Evolutionary conservation across 1,284 basidiomycete species (phyloP).

Genomic region (Lignosus rhinocerotis): DNA sequence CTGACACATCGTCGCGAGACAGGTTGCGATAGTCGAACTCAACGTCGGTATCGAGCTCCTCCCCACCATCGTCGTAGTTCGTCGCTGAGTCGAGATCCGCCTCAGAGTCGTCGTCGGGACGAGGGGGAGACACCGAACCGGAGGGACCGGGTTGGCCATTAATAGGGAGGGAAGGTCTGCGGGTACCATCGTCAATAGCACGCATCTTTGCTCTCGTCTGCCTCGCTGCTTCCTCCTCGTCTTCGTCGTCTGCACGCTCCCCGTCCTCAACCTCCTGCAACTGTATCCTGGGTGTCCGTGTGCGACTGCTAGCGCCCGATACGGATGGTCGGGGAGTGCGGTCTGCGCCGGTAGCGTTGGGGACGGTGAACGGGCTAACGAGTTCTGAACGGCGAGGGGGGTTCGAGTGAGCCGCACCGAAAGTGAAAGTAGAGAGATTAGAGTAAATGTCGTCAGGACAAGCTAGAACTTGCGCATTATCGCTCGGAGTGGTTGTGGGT

Average conservation of each 20-base stretch:
- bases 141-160: conserved; percentile 29
- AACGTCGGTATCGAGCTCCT: conserved; percentile 41
- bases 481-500: conserved; percentile 3
- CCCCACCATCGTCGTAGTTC: conserved; percentile 17
- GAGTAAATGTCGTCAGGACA: conserved; percentile 39
- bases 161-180: conserved; percentile 46
- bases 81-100: conserved; percentile 25
- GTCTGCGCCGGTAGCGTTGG: conserved; percentile 29
- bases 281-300: conserved; percentile 21
- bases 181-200: conserved; percentile 46
- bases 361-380: conserved; percentile 34
- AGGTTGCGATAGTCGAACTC: conserved; percentile 34
- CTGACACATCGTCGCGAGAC: conserved; percentile 33
- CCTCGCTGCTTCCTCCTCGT: conserved; percentile 36
- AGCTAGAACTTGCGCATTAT: background rate
- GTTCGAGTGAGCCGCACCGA: conserved; percentile 36
- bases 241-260: conserved; percentile 33
- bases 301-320: conserved; percentile 28
- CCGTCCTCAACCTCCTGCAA: conserved; percentile 27
- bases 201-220: conserved; percentile 45
- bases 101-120: conserved; percentile 20
- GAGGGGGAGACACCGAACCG: conserved; percentile 11
- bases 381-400: conserved; percentile 27
- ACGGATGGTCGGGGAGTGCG: conserved; percentile 40
- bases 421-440: conserved; percentile 40